Conservation (phyloP, 441 rosid genomes). For the Euphorbia schlechtendalii region DNA sequence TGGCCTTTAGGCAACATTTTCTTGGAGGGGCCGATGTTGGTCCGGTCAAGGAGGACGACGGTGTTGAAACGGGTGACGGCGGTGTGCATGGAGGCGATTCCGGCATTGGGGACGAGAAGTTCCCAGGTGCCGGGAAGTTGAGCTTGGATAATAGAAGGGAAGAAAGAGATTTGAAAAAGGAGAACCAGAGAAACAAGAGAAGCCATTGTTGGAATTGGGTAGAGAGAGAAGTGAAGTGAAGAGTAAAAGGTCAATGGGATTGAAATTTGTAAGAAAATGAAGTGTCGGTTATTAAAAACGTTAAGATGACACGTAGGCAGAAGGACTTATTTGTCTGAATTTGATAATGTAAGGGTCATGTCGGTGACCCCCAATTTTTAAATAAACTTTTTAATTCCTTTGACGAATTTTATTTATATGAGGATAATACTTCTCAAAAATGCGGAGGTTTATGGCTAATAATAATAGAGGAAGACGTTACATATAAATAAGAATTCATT, state of each 20-base stretch:
- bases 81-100: conserved; percentile 88
- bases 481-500: too few species aligned
- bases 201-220: too few species aligned
- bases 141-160: conserved; percentile 27
- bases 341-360: conserved; percentile 12
- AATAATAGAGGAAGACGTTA: too few species aligned
- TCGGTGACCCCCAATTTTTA: conserved; percentile 4
- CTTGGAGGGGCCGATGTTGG: conserved; percentile 40
- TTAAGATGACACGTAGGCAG: conserved; percentile 18
- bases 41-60: conserved; percentile 74
- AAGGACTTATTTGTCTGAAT: neutral
- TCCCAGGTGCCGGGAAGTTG: conserved; percentile 64
- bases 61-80: conserved; percentile 67
- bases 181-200: too few species aligned
- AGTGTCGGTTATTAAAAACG: neutral
- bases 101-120: conserved; percentile 42
- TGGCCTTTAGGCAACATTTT: conserved; percentile 26
- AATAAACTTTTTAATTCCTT: too few species aligned
- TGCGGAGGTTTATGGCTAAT: too few species aligned
- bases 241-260: neutral
- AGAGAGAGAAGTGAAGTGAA: neutral
- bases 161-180: too few species aligned
- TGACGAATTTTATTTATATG: too few species aligned
- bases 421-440: too few species aligned
- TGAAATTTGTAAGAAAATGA: neutral